Conservation (phyloP, 2,329 filamentous ascomycete species). For the Cercospora citrullina region DNA sequence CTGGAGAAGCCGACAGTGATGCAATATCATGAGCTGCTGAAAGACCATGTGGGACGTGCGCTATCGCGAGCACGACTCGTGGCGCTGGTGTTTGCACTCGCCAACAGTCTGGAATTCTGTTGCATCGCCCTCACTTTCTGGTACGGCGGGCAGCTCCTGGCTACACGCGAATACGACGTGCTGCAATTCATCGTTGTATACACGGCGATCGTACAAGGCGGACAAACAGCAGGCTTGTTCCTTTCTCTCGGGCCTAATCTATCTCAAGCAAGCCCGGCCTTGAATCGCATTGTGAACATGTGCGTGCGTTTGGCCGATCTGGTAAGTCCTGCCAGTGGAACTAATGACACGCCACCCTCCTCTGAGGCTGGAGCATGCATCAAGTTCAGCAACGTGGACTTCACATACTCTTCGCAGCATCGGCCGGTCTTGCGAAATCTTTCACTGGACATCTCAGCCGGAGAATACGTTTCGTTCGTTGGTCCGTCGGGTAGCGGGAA, state of each 20-base stretch:
- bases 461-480: conserved; percentile 44
- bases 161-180: conserved; percentile 63
- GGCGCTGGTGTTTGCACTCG: conserved; percentile 19
- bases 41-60: not conserved
- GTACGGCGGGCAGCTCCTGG: conserved; percentile 73
- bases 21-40: not conserved
- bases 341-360: no score
- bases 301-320: conserved; percentile 25
- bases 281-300: conserved; percentile 55
- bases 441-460: conserved; percentile 22
- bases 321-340: no score
- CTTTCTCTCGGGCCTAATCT: conserved; percentile 74
- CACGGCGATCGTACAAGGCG: conserved; percentile 68
- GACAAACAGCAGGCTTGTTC: conserved; percentile 71
- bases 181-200: conserved; percentile 73
- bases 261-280: conserved; percentile 63
- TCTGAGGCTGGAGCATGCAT: not conserved
- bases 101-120: conserved; percentile 60
- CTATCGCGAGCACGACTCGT: not conserved
- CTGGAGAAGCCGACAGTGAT: not conserved
- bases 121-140: conserved; percentile 74
- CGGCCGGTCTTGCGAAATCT: not conserved
- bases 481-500: conserved; percentile 44
- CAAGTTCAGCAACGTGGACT: conserved; percentile 58
- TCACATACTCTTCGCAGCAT: conserved; percentile 53